phyloP scores from a whole-genome alignment of 164 flowering plant genomes.

The Magnolia officinalis region DNA sequence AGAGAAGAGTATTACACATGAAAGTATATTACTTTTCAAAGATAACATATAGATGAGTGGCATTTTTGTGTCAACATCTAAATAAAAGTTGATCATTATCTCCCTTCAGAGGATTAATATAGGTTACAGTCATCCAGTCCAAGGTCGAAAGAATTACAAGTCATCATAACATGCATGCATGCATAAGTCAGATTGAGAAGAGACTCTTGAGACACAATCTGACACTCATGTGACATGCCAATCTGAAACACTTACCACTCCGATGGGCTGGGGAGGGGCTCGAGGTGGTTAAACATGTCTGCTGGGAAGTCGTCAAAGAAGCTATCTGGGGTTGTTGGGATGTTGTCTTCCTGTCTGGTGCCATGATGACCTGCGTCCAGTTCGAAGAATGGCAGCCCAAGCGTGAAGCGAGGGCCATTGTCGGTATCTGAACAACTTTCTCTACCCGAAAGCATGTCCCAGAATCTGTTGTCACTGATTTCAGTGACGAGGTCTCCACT shows the following conservation, averaged over 20 bases:
- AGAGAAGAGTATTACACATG: no score
- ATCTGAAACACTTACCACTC: constrained; percentile 1
- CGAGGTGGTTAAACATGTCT: constrained; percentile 39
- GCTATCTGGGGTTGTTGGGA: constrained; percentile 35
- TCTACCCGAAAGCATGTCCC: constrained; percentile 29
- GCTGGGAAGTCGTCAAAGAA: constrained; percentile 74
- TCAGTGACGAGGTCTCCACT: constrained; percentile 32
- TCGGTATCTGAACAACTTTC: constrained; percentile 6
- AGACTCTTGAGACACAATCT: no score
- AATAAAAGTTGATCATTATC: neutral
- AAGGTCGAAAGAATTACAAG: neutral
- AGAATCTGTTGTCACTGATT: constrained; percentile 35
- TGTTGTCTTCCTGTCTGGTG: constrained; percentile 10
- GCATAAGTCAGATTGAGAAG: neutral
- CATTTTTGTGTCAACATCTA: neutral
- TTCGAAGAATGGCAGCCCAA: constrained; percentile 16
- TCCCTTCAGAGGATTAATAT: neutral
- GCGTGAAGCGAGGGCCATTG: constrained; percentile 11
- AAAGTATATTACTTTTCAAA: no score
- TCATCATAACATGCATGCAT: neutral
- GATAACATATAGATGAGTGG: no score
- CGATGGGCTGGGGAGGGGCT: constrained; percentile 31
- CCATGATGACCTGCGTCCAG: neutral
- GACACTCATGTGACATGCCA: neutral
- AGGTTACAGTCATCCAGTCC: neutral